Conservation (phyloP, 2,329 filamentous ascomycete species). For the Colletotrichum nymphaeae region DNA sequence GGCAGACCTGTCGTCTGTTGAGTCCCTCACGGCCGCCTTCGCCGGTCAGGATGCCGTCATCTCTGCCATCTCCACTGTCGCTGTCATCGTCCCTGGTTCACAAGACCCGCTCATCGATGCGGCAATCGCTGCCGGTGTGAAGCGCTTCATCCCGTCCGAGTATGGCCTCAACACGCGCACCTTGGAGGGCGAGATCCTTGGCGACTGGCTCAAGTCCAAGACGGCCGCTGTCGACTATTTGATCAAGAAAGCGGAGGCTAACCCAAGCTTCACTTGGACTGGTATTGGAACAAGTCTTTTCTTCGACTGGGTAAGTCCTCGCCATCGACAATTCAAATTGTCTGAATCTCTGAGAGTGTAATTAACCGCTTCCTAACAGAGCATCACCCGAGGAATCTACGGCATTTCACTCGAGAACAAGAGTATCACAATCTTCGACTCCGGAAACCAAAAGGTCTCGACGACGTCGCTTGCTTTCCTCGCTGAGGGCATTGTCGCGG, state of each 20-base stretch:
- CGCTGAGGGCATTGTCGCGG: conserved; percentile 51
- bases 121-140: conserved; percentile 62
- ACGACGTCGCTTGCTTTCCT: conserved; percentile 24
- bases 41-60: conserved; percentile 44
- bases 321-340: not conserved
- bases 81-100: conserved; percentile 46
- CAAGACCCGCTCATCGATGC: conserved; percentile 64
- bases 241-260: conserved; percentile 28
- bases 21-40: conserved; percentile 29
- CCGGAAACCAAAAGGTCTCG: conserved; percentile 22
- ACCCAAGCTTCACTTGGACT: conserved; percentile 66
- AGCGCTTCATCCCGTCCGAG: conserved; percentile 65
- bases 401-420: conserved; percentile 21
- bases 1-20: conserved; percentile 17
- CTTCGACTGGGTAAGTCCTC: conserved; percentile 66
- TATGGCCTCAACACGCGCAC: conserved; percentile 50
- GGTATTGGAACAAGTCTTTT: conserved; percentile 68
- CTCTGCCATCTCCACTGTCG: conserved; percentile 53
- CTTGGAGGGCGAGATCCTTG: conserved; percentile 39
- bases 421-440: conserved; percentile 24
- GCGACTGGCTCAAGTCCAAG: conserved; percentile 32
- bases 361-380: not conserved
- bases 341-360: accelerated
- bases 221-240: conserved; percentile 34
- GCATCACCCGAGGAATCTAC: conserved; percentile 29